A percentile compares a stretch with the other conserved stretches of the same genome.
Evolutionary conservation across 805 yeast genomes (phyloP).

Genomic region (Kodamaea restingae): DNA sequence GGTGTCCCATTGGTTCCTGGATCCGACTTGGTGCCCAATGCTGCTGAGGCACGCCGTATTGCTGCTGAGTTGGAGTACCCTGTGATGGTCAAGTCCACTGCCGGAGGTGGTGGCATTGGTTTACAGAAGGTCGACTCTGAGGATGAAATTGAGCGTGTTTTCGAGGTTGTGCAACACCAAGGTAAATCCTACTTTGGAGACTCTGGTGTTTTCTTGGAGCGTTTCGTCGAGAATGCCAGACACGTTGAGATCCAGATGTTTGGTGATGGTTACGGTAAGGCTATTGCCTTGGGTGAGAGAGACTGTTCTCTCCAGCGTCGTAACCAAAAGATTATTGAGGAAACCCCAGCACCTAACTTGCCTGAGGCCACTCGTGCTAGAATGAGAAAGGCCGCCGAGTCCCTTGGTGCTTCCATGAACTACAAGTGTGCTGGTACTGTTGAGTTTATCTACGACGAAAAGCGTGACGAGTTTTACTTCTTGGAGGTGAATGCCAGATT

Average conservation of each 20-base stretch:
- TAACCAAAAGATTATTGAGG: constrained; percentile 94
- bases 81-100: constrained; percentile 94
- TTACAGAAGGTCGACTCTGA: constrained; percentile 86
- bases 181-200: constrained; percentile 93
- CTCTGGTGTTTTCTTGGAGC: constrained; percentile 90
- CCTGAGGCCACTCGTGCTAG: constrained; percentile 71
- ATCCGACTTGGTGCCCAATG: constrained; percentile 69
- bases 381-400: constrained; percentile 83
- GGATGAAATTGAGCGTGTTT: constrained; percentile 77
- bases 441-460: constrained; percentile 87
- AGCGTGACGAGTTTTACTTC: constrained; percentile 85
- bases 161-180: constrained; percentile 88
- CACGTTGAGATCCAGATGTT: constrained; percentile 96
- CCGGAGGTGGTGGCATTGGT: constrained; percentile 99
- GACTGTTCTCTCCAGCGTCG: constrained; percentile 97
- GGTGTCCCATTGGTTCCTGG: constrained; percentile 98
- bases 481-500: constrained; percentile 94
- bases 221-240: constrained; percentile 91
- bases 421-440: constrained; percentile 98
- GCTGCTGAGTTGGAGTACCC: constrained; percentile 82
- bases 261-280: constrained; percentile 93
- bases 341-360: constrained; percentile 94
- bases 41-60: constrained; percentile 69
- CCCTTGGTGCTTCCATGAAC: constrained; percentile 73
- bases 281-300: constrained; percentile 93